Evolutionary conservation across 768 basidiomycete species (phyloP), one percentile per base, ranked within the genome.

Genomic region (Tephrocybe sp.): DNA sequence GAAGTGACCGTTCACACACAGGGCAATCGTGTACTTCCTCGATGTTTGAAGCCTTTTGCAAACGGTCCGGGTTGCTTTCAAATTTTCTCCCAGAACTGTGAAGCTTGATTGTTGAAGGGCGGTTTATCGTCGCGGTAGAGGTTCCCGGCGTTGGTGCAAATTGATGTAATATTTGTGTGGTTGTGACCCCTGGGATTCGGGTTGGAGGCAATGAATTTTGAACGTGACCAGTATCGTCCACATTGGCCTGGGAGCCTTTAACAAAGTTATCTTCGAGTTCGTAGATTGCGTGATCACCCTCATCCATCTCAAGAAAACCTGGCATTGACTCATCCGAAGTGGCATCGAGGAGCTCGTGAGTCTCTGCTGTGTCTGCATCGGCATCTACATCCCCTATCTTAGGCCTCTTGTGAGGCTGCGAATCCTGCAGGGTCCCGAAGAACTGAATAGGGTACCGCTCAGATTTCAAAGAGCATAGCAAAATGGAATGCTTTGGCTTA

Each of bases 1-100:
- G 70, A 48, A 93, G 64, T 11, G 68, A 64, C 62, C 80, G 83
- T 21, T 68, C 63, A 60, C 91, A 95, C 20, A 94, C 73, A 3
- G 94, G 93, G 66, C 92, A 95, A 0, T 67, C 65, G 48, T 80
- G 76, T n/a, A 60, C 64, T 48, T 72, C 65, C 32, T 38, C 37
- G 9, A 17, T 11, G n/a, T 39, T 32, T 24, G 32, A 7, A 17
- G 15, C 17, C 3, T 1, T 18, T 34, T 36, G 28, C 12, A 21
- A 34, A 28, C 12, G 7, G 1, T n/a, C 14, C 9, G 21, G 33
- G 20, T 12, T 17, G 25, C n/a, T 36, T 25, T 15, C 20, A 5
- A 30, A 11, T 30, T 30, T 30, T 8, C 28, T 10, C 21, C 36
- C 39, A 33, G 11, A 42, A 32, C 50, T 59, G 20, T 6, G 50